These are phyloP conservation scores for Chrysoporthe deuterocubensis DNA, from an alignment of 2,329 filamentous ascomycete genomes.

Conservation along the genomic window DNA sequence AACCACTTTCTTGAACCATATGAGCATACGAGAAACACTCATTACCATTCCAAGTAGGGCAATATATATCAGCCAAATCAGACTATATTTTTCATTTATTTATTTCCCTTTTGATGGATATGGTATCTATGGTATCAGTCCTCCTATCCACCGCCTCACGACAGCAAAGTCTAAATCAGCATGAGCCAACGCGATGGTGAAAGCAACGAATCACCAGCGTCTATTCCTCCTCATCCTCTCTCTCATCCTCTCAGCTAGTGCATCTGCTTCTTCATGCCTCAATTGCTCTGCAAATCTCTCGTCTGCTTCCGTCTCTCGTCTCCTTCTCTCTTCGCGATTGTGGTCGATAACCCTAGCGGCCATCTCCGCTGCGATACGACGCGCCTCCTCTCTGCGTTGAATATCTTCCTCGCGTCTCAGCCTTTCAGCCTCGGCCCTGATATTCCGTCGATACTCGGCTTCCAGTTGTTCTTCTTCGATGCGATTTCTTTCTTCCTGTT, in stretches of 20 bases:
- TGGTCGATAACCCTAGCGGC: background rate
- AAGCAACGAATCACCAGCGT: background rate
- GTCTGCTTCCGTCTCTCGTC: background rate
- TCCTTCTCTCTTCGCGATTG: background rate
- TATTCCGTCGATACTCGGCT: background rate
- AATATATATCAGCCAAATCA: too few species aligned
- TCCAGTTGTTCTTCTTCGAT: background rate
- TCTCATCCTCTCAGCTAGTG: background rate
- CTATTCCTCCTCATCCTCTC: background rate
- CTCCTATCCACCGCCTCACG: background rate
- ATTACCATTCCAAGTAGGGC: too few species aligned
- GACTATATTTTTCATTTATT: too few species aligned
- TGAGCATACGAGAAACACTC: too few species aligned
- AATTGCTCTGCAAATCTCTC: background rate
- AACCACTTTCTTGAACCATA: too few species aligned
- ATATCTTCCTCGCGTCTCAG: background rate
- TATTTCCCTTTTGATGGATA: background rate
- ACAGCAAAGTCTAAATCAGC: background rate
- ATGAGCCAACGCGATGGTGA: background rate
- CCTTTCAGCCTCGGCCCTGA: background rate
- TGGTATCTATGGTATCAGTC: constrained; percentile 1
- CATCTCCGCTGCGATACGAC: background rate
- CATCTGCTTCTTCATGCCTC: background rate
- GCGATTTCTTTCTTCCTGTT: constrained; percentile 9
- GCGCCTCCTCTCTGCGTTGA: background rate